Evolutionary conservation across 2,329 filamentous ascomycete genomes (phyloP), one percentile per base, ranked within the genome.

Genomic region (Pseudogymnoascus destructans): DNA sequence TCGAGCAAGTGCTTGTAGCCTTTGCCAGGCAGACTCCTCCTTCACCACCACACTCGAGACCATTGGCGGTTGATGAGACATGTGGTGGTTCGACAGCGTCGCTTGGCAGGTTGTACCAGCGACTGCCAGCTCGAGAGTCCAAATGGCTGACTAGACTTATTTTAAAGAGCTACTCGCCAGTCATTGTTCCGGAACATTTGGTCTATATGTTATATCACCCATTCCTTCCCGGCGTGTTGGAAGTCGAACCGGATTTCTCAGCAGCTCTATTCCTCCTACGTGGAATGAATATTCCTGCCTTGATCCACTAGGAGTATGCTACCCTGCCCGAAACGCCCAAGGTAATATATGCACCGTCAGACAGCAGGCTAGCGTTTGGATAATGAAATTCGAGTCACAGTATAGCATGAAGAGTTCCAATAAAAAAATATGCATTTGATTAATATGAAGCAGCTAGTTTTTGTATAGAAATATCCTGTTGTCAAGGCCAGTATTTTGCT

Each of bases 111-210:
- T 67, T 91, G 0, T 87, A 86, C 65, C 73, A 71, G 27, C 78
- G 80, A 6, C 67, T 89, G 8, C 75, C 75, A 49, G 80, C 87
- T 2, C 74, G 75, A 42, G 87, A 95, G 67, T 86, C 84, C 3
- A 95, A 95, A 71, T 96, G 91, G 91, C 76, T 95, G 9, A 87
- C 87, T 0, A 79, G 91, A 3, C 74, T 96, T 27, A 75, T 95
- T 5, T 73, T 95, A 25, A 93, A 95, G 67, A 79, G 84, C 62
- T 87, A 85, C 60, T 75, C 78, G n/a, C 85, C 86, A 0, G 74
- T 91, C 0, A 68, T 78, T 1, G 66, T 95, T 1, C 81, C 89
- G 19, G 71, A 74, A 5, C 63, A 70, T 1, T 69, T 78, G 19
- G 35, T 56, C 17, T 56, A 36, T 11, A 27, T 23, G 32, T 56